phyloP scores from a whole-genome alignment of 2,329 filamentous ascomycete species.

The Botrytis paeoniae region DNA sequence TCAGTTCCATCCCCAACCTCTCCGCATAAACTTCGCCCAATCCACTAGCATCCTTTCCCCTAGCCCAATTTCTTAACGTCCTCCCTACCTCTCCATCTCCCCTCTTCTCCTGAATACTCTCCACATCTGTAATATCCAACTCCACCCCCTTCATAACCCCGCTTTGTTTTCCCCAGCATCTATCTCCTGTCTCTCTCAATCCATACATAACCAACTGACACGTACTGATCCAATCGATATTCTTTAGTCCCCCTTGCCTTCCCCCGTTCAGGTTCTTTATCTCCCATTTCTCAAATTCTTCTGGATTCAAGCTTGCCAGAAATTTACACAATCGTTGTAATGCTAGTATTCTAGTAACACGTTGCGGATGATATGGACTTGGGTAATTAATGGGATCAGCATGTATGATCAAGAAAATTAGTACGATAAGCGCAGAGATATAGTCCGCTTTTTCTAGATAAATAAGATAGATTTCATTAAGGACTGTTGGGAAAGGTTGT shows the following conservation, averaged over 20 bases:
- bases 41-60: background rate
- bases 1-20: background rate
- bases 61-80: slow-evolving; percentile 9
- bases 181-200: background rate
- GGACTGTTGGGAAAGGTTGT: slow-evolving; percentile 37
- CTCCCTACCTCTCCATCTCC: background rate
- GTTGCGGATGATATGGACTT: slow-evolving; percentile 49
- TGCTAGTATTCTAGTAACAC: slow-evolving; percentile 51
- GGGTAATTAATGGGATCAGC: slow-evolving; percentile 51
- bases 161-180: slow-evolving; percentile 13
- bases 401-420: slow-evolving; percentile 35
- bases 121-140: slow-evolving; percentile 11
- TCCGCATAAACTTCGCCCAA: background rate
- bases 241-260: background rate
- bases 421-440: slow-evolving; percentile 47
- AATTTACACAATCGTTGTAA: slow-evolving; percentile 52
- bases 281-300: slow-evolving; percentile 20
- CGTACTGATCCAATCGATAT: slow-evolving; percentile 23
- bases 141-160: slow-evolving; percentile 3
- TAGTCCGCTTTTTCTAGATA: slow-evolving; percentile 47
- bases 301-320: slow-evolving; percentile 42
- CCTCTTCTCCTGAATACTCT: background rate
- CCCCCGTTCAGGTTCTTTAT: background rate
- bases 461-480: slow-evolving; percentile 45
- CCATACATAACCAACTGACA: slow-evolving; percentile 14